These are phyloP conservation scores for Eurotiales sp. DNA, from an alignment of 2,329 filamentous ascomycete species.

Conservation along the genomic window DNA sequence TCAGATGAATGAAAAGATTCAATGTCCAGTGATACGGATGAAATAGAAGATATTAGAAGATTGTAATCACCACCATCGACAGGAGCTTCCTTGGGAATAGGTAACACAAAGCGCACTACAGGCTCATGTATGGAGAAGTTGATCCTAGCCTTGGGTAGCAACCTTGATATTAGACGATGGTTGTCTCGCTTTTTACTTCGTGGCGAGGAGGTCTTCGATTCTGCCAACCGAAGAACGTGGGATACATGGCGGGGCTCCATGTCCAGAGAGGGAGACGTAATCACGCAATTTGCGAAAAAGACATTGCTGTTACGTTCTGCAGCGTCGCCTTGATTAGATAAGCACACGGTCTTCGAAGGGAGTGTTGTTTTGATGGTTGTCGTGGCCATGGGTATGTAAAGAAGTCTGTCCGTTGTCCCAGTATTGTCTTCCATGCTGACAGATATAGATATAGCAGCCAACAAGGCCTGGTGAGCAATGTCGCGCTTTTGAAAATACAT, in stretches of 20 bases:
- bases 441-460: conserved; percentile 88
- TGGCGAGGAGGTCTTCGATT: conserved; percentile 48
- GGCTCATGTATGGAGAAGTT: conserved; percentile 97
- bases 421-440: conserved; percentile 88
- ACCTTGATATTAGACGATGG: conserved; percentile 74
- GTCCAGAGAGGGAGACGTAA: conserved; percentile 93
- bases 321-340: conserved; percentile 64
- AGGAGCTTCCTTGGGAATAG: conserved; percentile 61
- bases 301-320: conserved; percentile 94
- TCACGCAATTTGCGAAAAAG: conserved; percentile 89
- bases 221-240: conserved; percentile 72
- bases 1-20: conserved; percentile 92
- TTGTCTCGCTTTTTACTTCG: conserved; percentile 44
- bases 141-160: conserved; percentile 88
- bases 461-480: conserved; percentile 88
- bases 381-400: conserved; percentile 96
- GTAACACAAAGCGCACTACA: conserved; percentile 82
- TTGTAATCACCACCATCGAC: conserved; percentile 78
- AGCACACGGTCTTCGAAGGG: conserved; percentile 87
- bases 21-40: conserved; percentile 85
- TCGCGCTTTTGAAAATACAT: conserved; percentile 97
- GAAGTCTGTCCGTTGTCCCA: conserved; percentile 75
- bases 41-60: conserved; percentile 90
- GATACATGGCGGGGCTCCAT: conserved; percentile 89
- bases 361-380: conserved; percentile 91